Percentiles rank a stretch among this genome's conserved stretches.
Evolutionary conservation across 169 alveolate species (phyloP).

Genomic region (Amoebophrya sp.): DNA sequence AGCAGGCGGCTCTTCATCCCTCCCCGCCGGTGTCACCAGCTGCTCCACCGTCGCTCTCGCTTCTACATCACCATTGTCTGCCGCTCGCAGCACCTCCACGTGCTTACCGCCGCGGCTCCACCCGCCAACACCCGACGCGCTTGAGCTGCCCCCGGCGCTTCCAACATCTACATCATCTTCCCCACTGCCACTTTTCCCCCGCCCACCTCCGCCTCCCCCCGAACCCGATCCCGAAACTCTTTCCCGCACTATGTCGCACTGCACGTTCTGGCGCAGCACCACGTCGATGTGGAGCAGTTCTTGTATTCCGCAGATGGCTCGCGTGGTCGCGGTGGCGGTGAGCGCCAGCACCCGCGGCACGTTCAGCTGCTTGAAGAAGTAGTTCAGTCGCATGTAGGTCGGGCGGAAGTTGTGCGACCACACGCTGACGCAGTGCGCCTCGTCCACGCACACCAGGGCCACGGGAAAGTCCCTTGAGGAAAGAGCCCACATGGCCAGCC

Average conservation of each 20-base stretch:
- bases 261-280: neutral
- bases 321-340: slow-evolving; percentile 78
- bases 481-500: slow-evolving; percentile 17
- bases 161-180: too few relatives aligned
- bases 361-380: neutral
- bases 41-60: too few relatives aligned
- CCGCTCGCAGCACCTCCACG: too few relatives aligned
- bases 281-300: neutral
- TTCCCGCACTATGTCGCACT: neutral
- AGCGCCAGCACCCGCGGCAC: slow-evolving; percentile 43
- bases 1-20: too few relatives aligned
- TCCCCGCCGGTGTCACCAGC: too few relatives aligned
- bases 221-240: too few relatives aligned
- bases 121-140: too few relatives aligned
- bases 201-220: neutral
- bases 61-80: neutral
- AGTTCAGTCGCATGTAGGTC: slow-evolving; percentile 44
- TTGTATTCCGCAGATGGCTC: slow-evolving; percentile 26
- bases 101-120: too few relatives aligned
- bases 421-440: slow-evolving; percentile 75
- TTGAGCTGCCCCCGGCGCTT: too few relatives aligned
- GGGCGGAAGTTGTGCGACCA: slow-evolving; percentile 79
- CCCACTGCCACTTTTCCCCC: slow-evolving; percentile 34
- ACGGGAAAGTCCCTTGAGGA: neutral
- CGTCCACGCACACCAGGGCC: slow-evolving; percentile 68